Percentiles rank a stretch among this genome's conserved stretches.
Conservation (phyloP, 1,284 basidiomycete species). For the Stereum hirsutum region DNA sequence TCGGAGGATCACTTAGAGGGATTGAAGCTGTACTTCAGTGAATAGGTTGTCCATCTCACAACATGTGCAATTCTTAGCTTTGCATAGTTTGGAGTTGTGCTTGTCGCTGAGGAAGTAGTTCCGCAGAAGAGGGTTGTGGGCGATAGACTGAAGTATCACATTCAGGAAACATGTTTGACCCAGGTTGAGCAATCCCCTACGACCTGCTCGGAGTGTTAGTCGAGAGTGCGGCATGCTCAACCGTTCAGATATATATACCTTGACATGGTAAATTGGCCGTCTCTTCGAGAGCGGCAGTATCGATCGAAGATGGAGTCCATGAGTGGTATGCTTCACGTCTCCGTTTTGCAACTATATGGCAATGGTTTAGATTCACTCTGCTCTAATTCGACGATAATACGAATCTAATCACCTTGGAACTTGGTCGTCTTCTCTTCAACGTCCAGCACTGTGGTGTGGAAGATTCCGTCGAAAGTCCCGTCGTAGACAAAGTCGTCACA, state of each 20-base stretch:
- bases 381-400: background rate
- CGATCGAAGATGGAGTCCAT: slow-evolving; percentile 32
- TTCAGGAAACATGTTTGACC: slow-evolving; percentile 96
- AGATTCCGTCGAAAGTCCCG: slow-evolving; percentile 28
- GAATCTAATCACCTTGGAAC: slow-evolving; percentile 29
- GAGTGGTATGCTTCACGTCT: slow-evolving; percentile 32
- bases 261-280: slow-evolving; percentile 47
- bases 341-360: slow-evolving; percentile 26
- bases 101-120: slow-evolving; percentile 88
- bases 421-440: slow-evolving; percentile 43
- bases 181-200: slow-evolving; percentile 85
- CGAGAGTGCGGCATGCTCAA: slow-evolving; percentile 4
- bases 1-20: background rate
- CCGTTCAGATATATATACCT: slow-evolving; percentile 27
- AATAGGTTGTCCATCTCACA: slow-evolving; percentile 96
- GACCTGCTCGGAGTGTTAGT: slow-evolving; percentile 33
- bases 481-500: slow-evolving; percentile 56
- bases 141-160: slow-evolving; percentile 86
- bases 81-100: slow-evolving; percentile 67
- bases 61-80: slow-evolving; percentile 73
- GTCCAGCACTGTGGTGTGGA: slow-evolving; percentile 27
- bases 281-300: slow-evolving; percentile 26
- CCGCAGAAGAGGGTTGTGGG: slow-evolving; percentile 87
- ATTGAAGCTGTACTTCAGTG: slow-evolving; percentile 49
- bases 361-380: background rate